A percentile compares a stretch with the other conserved stretches of the same genome.
phyloP scores from a whole-genome alignment of 371 early-diverging fungal genomes.

The Funneliformis caledonium region DNA sequence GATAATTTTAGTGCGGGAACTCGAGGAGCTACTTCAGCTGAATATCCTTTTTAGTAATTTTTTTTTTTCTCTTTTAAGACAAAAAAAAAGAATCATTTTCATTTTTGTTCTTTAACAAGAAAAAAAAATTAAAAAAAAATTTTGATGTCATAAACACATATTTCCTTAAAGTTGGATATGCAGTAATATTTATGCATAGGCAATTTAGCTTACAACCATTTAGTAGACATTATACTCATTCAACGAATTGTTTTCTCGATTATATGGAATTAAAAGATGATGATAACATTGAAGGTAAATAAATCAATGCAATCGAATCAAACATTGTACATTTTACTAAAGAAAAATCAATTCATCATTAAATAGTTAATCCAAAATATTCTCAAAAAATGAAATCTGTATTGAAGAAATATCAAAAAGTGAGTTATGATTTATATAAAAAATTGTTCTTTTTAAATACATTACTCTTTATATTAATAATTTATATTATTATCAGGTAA shows the following conservation, averaged over 20 bases:
- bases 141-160: slow-evolving; percentile 43
- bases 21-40: slow-evolving; percentile 95
- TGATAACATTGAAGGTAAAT: slow-evolving; percentile 63
- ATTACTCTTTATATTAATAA: slow-evolving; percentile 7
- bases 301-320: slow-evolving; percentile 37
- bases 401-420: slow-evolving; percentile 66
- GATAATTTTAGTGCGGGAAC: slow-evolving; percentile 98
- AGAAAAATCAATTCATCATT: neutral
- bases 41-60: slow-evolving; percentile 55
- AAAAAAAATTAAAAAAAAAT: neutral
- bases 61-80: neutral
- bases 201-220: slow-evolving; percentile 94
- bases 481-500: slow-evolving; percentile 51
- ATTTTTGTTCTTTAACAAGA: neutral
- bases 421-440: slow-evolving; percentile 36
- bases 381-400: slow-evolving; percentile 64
- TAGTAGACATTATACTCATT: slow-evolving; percentile 87
- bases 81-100: neutral
- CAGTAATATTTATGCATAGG: slow-evolving; percentile 94
- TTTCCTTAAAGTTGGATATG: slow-evolving; percentile 91
- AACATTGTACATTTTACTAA: neutral
- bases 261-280: slow-evolving; percentile 65
- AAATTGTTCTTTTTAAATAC: neutral
- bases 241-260: slow-evolving; percentile 80
- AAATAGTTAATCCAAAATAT: slow-evolving; percentile 64